These are phyloP conservation scores for Candida peoriensis DNA, from an alignment of 805 yeast genomes.

Conservation along the genomic window DNA sequence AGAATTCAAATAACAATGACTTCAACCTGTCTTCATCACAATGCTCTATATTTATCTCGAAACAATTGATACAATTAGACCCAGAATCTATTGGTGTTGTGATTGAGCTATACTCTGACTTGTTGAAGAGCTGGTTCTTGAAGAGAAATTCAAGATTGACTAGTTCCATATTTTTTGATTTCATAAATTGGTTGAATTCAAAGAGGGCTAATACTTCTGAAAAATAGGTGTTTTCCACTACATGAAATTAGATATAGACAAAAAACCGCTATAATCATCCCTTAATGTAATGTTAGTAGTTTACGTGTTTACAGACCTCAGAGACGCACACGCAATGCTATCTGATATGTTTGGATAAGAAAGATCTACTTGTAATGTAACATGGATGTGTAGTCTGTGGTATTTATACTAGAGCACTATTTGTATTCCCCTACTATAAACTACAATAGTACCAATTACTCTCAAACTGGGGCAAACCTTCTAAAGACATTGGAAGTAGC, in stretches of 20 bases:
- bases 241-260: background rate
- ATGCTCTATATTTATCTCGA: slow-evolving; percentile 60
- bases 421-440: no score
- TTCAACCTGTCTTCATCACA: slow-evolving; percentile 47
- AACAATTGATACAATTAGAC: slow-evolving; percentile 40
- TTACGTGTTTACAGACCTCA: no score
- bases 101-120: slow-evolving; percentile 48
- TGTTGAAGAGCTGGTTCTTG: slow-evolving; percentile 59
- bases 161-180: slow-evolving; percentile 63
- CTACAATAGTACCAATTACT: no score
- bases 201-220: slow-evolving; percentile 22
- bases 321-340: no score
- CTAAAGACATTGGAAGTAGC: no score
- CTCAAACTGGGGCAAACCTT: no score
- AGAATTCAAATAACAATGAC: slow-evolving; percentile 31
- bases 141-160: slow-evolving; percentile 41
- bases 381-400: no score
- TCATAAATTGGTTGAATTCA: slow-evolving; percentile 74
- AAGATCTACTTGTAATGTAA: no score
- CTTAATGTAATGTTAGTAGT: no score
- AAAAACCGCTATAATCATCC: background rate
- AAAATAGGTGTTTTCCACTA: background rate
- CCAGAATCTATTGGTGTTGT: slow-evolving; percentile 35
- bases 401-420: no score
- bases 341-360: no score